These are phyloP conservation scores for Erucastrum elatum DNA, from an alignment of 345 rosid genomes.

Conservation along the genomic window DNA sequence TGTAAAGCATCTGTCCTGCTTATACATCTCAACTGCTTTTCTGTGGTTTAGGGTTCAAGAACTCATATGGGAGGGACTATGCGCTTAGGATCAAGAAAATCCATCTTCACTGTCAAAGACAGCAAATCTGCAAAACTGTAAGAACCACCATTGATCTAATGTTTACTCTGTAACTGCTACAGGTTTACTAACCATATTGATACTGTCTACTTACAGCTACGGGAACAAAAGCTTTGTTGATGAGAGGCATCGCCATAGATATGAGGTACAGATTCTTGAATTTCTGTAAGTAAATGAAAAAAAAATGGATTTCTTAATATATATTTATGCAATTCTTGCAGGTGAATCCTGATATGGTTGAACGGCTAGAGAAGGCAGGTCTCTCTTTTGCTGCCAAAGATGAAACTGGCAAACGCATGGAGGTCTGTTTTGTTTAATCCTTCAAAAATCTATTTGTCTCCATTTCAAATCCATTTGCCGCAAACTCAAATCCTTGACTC, in stretches of 20 bases:
- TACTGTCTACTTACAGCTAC: conserved; percentile 46
- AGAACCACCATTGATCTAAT: too few species aligned
- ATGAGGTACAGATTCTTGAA: conserved; percentile 79
- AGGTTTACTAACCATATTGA: background rate
- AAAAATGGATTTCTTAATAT: conserved; percentile 12
- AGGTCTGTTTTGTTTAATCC: conserved; percentile 47
- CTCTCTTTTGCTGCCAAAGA: conserved; percentile 89
- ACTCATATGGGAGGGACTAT: conserved; percentile 97
- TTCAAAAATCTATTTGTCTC: background rate
- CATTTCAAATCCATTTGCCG: conserved; percentile 1
- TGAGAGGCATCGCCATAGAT: conserved; percentile 96
- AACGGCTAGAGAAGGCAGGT: conserved; percentile 69
- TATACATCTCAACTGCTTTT: background rate
- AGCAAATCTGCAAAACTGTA: conserved; percentile 77
- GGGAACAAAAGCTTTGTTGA: conserved; percentile 65
- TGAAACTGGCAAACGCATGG: conserved; percentile 89
- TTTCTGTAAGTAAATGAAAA: too few species aligned
- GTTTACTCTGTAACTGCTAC: background rate
- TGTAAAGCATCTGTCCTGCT: background rate
- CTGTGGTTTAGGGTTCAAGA: conserved; percentile 68
- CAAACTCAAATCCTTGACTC: background rate
- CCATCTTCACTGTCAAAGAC: conserved; percentile 60
- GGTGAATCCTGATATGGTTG: conserved; percentile 92
- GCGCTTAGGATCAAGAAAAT: conserved; percentile 91
- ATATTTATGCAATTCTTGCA: conserved; percentile 27